Evolutionary conservation across 2,329 filamentous ascomycete genomes (phyloP).

Genomic region (Cladosporium sp.): DNA sequence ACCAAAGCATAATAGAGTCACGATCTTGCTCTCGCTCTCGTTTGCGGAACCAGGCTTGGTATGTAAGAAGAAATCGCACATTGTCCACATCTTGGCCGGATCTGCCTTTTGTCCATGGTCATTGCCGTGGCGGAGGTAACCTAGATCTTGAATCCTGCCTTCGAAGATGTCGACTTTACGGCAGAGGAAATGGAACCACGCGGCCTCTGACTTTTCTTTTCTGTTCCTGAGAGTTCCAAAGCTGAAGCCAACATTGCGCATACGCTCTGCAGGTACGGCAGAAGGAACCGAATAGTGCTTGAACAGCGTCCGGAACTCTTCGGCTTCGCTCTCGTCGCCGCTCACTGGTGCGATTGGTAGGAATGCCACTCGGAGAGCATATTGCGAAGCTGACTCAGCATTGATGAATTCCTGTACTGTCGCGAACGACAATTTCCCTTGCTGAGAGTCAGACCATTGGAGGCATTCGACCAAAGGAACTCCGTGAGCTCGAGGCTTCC

Average conservation of each 20-base stretch:
- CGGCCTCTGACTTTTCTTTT: background rate
- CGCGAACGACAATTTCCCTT: background rate
- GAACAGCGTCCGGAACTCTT: background rate
- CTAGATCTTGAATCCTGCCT: background rate
- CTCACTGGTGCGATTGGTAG: background rate
- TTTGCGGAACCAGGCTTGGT: background rate
- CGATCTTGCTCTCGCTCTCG: background rate
- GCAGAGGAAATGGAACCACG: conserved; percentile 15
- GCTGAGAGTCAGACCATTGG: background rate
- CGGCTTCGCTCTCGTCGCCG: background rate
- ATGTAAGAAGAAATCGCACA: conserved; percentile 16
- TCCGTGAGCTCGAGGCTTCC: background rate
- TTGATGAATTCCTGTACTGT: conserved; percentile 2
- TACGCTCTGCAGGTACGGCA: conserved; percentile 1
- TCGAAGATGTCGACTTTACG: conserved; percentile 2
- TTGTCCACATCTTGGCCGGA: conserved; percentile 8
- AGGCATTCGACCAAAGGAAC: background rate
- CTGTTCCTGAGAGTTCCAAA: background rate
- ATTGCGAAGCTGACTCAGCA: background rate
- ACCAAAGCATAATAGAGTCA: conserved; percentile 11
- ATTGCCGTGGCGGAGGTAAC: background rate
- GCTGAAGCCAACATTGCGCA: conserved; percentile 2
- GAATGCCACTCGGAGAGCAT: conserved; percentile 6
- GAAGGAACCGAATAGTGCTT: conserved; percentile 12
- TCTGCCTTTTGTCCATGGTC: background rate